Evolutionary conservation across 331 rosid genomes (phyloP), one percentile per base, ranked within the genome.

Genomic region (Pyracantha coccinea): DNA sequence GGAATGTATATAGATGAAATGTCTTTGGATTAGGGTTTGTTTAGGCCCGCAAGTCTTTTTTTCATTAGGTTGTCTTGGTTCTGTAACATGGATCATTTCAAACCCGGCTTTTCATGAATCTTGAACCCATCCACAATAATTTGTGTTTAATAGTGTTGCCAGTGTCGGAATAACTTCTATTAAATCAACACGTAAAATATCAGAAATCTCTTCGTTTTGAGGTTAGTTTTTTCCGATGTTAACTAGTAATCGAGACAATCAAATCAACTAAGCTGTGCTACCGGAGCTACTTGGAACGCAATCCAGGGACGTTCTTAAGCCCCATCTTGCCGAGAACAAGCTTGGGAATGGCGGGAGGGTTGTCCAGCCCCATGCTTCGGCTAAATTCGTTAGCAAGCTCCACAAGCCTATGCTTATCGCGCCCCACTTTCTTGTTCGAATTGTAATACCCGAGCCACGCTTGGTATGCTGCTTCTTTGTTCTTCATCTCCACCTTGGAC

Each of bases 381-480:
- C 99, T 92, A 79, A 92, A 95, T 72, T 95, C 99, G 19, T 92
- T 95, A 5, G 96, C 97, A 66, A 95, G 97, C 83, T 90, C 96
- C 63, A 90, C 97, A 19, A 95, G 88, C 82, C 71, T 88, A 14
- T 78, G 29, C 84, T 95, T 95, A 78, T 90, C 96, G 25, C 70
- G 78, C 66, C 91, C 96, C 8, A 92, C 74, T 67, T 85, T 90
- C 88, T 89, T 89, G 79, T 90, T 83, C 10, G 96, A 89, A 78
- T 92, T 92, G 76, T 95, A 95, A 83, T 92, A 95, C 63, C 97
- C 99, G 68, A 95, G 97, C 99, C 97, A 95, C 11, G 99, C 88
- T 52, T 92, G 97, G 86, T 95, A 95, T 32, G 97, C 99, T 59
- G 90, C 84, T 85, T 87, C 99, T 82, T 95, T 95, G 78, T 75